Base-by-base conservation (phyloP, 2,329 filamentous ascomycete genomes). In the Chrysoporthe cubensis region DNA sequence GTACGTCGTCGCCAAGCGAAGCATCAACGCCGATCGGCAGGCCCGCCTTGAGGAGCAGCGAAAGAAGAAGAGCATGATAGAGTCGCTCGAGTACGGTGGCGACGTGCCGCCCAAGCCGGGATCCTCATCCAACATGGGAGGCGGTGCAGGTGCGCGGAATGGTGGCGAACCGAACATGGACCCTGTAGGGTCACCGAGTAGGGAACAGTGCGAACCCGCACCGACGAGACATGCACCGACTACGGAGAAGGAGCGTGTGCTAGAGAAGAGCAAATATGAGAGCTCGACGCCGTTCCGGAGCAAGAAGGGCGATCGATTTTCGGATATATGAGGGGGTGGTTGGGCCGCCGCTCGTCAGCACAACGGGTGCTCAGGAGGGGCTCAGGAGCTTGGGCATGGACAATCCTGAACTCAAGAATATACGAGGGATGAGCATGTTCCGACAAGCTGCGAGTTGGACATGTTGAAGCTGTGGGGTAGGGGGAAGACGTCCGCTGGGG, bases 1-100 rank as follows among this genome's bases (percentile, higher is more conserved):
- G 75, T 99, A 98, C 85, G 94, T 92, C 83, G 97, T 97, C 78
- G 96, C 96, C 71, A 99, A 99, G 85, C 87, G 88, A 76, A 90
- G 90, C 79, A 97, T 99, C 86, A 97, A 97, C 78, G 92, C 92
- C 73, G 94, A 97, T 80, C 92, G 95, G 71, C 85, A 87, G 70
- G 83, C 88, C 69, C 88, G 92, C 75, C 87, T 91, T 72, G 87
- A 91, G 74, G 89, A 91, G 70, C 86, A 84, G 68, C 85, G 86
- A 66, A 81, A 88, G 73, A 90, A 91, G 81, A 90, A 86, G 81
- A 86, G 85, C 67, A 81, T 84, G 73, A 81, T 84, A 52, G 80
- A 85, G 37, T 82, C 83, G n/a, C 79, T 89, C 69, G 86, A 89
- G 74, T 79, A 85, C 71, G 77, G 79, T 56, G 72, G 76, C 57